Evolutionary conservation across 768 basidiomycete genomes (phyloP).

Genomic region (Suillus discolor): DNA sequence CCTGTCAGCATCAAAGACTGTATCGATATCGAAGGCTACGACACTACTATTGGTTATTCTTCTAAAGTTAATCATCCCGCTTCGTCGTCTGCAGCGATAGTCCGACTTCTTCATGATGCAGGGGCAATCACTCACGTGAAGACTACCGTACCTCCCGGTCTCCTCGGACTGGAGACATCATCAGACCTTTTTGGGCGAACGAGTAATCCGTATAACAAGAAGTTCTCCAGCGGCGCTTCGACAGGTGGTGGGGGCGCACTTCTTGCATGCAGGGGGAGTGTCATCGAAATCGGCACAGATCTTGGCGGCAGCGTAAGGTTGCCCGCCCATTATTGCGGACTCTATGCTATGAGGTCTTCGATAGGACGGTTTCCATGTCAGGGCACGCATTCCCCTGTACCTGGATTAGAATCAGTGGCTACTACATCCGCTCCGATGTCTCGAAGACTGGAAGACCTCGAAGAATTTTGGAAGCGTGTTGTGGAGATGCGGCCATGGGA

Average conservation of each 20-base stretch:
- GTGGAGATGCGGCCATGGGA: slow-evolving; percentile 44
- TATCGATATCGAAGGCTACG: slow-evolving; percentile 46
- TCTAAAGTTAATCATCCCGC: slow-evolving; percentile 38
- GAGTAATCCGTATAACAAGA: slow-evolving; percentile 48
- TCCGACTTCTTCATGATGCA: slow-evolving; percentile 42
- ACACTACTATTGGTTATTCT: slow-evolving; percentile 49
- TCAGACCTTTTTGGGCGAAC: slow-evolving; percentile 51
- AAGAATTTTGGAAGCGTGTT: slow-evolving; percentile 45
- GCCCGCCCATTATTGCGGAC: slow-evolving; percentile 50
- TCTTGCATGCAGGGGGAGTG: slow-evolving; percentile 44
- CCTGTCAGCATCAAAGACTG: slow-evolving; percentile 54
- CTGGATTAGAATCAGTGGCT: slow-evolving; percentile 42
- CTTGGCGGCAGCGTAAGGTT: slow-evolving; percentile 52
- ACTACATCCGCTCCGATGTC: slow-evolving; percentile 44
- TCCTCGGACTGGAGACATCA: slow-evolving; percentile 41
- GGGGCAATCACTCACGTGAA: slow-evolving; percentile 45
- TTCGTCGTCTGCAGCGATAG: slow-evolving; percentile 38
- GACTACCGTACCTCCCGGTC: slow-evolving; percentile 46
- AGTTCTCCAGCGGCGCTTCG: slow-evolving; percentile 47
- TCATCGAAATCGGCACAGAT: slow-evolving; percentile 51
- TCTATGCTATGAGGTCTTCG: slow-evolving; percentile 45
- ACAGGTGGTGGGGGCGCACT: slow-evolving; percentile 55
- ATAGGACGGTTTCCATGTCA: slow-evolving; percentile 39
- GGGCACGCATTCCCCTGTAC: slow-evolving; percentile 33
- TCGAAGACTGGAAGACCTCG: slow-evolving; percentile 42